Evolutionary conservation across 805 yeast species (phyloP), one percentile per base, ranked within the genome.

Genomic region (Torulaspora gathmanii): DNA sequence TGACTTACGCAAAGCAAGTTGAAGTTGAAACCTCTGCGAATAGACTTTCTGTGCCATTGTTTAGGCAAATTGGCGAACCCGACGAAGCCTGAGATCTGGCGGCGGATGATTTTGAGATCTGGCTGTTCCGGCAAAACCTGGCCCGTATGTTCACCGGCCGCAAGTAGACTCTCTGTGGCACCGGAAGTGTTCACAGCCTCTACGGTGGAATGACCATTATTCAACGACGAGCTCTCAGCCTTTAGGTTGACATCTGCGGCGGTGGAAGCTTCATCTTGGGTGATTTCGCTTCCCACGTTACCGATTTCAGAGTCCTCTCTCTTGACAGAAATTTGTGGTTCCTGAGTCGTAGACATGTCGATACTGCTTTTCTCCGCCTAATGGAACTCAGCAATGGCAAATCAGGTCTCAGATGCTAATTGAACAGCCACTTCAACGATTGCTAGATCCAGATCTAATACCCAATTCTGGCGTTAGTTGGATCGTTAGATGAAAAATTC

Each of bases 31-130:
- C 99, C 99, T 61, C 86, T 78, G 67, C 85, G 83, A 50, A 88
- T 79, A 2, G 95, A 83, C 68, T 86, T 88, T 70, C 96, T 82
- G 71, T 93, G 98, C 96, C 97, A 93, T 72, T 93, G 99, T 64
- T 90, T 93, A 47, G 99, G 99, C 61, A 93, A 75, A 70, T 90
- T 93, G 55, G 97, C 95, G 70, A 93, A 93, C 5, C 99, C 99
- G 45, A 93, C 99, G 64, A 85, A 90, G 3, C 95, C 91, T 56
- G 83, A 86, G 57, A 91, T 79, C 64, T 88, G 88, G 57, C 95
- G 82, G 56, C 83, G 82, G 58, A 87, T 78, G 50, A 88, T 72
- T 57, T 83, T 83, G 50, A 72, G 56, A 39, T 70, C 72, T 17
- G 71, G 69, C 43, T 64, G 70, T 34, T 65, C 57, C 12, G 70